Evolutionary conservation across 2,329 filamentous ascomycete genomes (phyloP), one percentile per base, ranked within the genome.

Genomic region (Colletotrichum lindemuthianum): DNA sequence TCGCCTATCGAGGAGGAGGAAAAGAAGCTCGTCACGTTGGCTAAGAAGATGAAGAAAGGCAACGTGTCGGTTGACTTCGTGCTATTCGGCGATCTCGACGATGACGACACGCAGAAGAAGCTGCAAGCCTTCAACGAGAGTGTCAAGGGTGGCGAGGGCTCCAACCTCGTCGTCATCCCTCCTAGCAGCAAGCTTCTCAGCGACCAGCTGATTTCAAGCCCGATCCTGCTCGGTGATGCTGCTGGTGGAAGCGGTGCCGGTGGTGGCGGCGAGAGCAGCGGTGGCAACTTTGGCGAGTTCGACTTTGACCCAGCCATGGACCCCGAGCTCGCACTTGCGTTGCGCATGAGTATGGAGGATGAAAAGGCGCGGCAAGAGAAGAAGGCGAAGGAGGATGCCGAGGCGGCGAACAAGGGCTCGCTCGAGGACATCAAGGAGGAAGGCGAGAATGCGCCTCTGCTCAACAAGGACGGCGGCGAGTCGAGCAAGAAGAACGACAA

Each of bases 11-110:
- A 89, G 67, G 96, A 99, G 75, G 90, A 92, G 69, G 92, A 97
- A 78, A 96, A 96, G 81, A 88, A 91, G 58, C 88, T 99, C 54
- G 87, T 94, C 67, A 92, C 92, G 75, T 86, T 99, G 36, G 94
- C 96, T 48, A 97, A 96, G 84, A 96, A 96, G 82, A 96, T 98
- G 93, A 98, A 98, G 88, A 99, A 99, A 86, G 91, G 90, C 78
- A 95, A 92, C 74, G 92, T 97, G 66, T 92, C 90, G 67, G 92
- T 99, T 74, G 96, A 99, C 78, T 95, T 99, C 74, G 87, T 99
- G 67, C 88, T 95, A 50, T 99, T 99, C 73, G 96, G 96, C 70
- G 95, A 99, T 72, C 86, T 97, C 57, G 92, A 96, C 70, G 92
- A 94, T 71, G 92, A 97, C 70, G 93, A 90, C 68, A 92, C 91